Conservation (phyloP, 116 monocot species). For the Papilionanthe hybrid region DNA sequence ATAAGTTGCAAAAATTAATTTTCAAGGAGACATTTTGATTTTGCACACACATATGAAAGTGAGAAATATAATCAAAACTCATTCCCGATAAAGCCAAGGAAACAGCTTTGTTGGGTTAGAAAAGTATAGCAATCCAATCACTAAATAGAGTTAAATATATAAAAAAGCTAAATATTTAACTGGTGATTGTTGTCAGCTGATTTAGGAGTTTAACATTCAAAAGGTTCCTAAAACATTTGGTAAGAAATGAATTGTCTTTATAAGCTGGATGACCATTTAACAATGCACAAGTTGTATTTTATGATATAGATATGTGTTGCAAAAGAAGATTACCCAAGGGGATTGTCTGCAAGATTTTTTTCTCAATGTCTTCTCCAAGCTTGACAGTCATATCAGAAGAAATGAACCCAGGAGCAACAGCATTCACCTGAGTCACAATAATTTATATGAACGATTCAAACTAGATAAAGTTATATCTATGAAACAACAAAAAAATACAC, state of each 20-base stretch:
- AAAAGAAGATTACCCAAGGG: conserved; percentile 45
- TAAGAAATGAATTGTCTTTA: neutral
- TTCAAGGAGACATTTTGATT: neutral
- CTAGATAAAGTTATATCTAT: neutral
- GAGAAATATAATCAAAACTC: neutral
- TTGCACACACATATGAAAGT: neutral
- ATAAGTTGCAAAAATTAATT: conserved; percentile 6
- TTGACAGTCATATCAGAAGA: conserved; percentile 84
- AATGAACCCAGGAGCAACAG: conserved; percentile 90
- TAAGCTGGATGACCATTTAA: neutral
- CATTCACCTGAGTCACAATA: conserved; percentile 51
- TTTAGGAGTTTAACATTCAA: no score
- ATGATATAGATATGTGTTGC: neutral
- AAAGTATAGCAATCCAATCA: neutral
- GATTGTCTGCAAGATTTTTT: conserved; percentile 57
- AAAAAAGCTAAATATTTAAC: no score
- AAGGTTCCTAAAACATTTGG: neutral
- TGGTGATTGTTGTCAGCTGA: no score
- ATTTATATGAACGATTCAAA: neutral
- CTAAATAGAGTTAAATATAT: neutral
- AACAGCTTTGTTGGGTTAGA: neutral
- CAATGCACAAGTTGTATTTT: neutral
- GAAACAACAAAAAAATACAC: neutral
- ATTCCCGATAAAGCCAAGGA: neutral
- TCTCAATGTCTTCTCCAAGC: conserved; percentile 73